phyloP scores from a whole-genome alignment of 2,329 filamentous ascomycete genomes.

The Penicillium sp. region DNA sequence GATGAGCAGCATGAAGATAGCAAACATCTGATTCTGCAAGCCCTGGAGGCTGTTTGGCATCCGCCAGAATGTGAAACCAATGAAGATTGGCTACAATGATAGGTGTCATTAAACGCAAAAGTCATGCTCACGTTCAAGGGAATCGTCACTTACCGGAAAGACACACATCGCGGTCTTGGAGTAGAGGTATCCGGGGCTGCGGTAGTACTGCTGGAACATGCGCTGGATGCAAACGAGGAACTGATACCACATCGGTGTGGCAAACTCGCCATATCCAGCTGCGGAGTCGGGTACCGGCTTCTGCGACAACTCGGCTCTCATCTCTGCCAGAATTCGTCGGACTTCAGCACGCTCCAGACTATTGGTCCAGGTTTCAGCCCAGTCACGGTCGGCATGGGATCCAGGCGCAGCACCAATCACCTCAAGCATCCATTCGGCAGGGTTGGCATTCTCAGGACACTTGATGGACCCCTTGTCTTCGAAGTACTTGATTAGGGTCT shows the following conservation, averaged over 20 bases:
- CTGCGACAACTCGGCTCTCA: constrained; percentile 23
- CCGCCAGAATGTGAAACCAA: constrained; percentile 75
- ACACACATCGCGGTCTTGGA: constrained; percentile 70
- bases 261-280: constrained; percentile 69
- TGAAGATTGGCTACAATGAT: constrained; percentile 64
- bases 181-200: constrained; percentile 80
- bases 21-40: constrained; percentile 80
- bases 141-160: constrained; percentile 59
- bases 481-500: constrained; percentile 63
- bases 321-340: constrained; percentile 52
- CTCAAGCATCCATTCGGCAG: constrained; percentile 67
- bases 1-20: constrained; percentile 71
- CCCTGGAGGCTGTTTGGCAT: constrained; percentile 71
- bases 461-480: constrained; percentile 60
- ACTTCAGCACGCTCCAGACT: constrained; percentile 54
- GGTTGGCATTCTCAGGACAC: constrained; percentile 66
- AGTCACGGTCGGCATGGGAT: constrained; percentile 61
- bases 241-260: constrained; percentile 68
- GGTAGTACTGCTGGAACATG: constrained; percentile 85
- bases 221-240: constrained; percentile 65
- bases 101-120: neutral
- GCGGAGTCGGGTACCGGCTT: constrained; percentile 52
- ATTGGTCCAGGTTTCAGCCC: constrained; percentile 63
- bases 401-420: constrained; percentile 61
- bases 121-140: neutral